Base-by-base conservation (phyloP, 495 filamentous ascomycete species). In the Mycothermus thermophilus region DNA sequence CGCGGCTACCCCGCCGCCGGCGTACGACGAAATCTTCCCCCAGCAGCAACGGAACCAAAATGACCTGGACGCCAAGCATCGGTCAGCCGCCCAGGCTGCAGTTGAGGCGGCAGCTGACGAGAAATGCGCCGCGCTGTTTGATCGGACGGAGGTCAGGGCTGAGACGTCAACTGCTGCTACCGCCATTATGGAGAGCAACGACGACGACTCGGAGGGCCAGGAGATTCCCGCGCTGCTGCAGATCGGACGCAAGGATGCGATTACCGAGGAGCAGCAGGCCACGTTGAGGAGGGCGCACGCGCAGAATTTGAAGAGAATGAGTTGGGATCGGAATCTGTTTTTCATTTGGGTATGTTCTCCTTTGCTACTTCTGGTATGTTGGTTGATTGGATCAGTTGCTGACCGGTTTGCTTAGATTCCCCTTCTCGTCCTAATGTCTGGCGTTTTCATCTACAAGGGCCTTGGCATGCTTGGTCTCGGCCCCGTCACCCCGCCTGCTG, bases 1-100 rank as follows among this genome's bases (percentile, higher is more conserved):
- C 17, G 19, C 32, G 8, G 27, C 53, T 2, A 46, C 59, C 4
- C 63, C 66, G 18, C 83, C 83, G 5, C 83, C 84, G 21, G 72
- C 84, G 4, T 93, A 93, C 40, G 74, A 85, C 34, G 83, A 86
- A 14, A 68, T 92, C 18, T 93, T 74, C 49, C 83, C 83, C 5
- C 43, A 52, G 8, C 25, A 24, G n/a, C 14, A 30, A 8, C 17
- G 8, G 23, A 28, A 6, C 16, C 32, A 35, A 20, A 26, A 28
- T 28, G 22, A 29, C n/a, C 43, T 59, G 5, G 68, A 74, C 25
- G 61, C 63, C 12, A 83, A 86, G 59, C 76, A 76, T 52, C 48
- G 65, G 8, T 69, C 74, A 11, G 64, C 72, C 16, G 51, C 74
- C 3, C 62, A 66, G 28, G 79, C 80, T 8, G 67, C 75, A 5